Conservation (phyloP, 192 early-diverging fungal species). For the Entomortierella lignicola region DNA sequence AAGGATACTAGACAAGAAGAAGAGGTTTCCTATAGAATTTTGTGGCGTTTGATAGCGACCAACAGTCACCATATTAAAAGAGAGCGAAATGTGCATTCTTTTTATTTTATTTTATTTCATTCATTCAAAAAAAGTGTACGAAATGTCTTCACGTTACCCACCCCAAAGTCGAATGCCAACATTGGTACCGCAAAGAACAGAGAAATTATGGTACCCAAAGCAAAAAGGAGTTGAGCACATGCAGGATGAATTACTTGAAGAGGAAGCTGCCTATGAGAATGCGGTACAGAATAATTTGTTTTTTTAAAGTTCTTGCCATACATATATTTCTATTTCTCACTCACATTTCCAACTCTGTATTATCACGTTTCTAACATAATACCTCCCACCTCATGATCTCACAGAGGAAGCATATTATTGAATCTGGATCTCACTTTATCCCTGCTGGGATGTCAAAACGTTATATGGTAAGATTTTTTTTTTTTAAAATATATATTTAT, state of each 20-base stretch:
- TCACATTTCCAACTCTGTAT: background rate
- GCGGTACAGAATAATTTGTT: slow-evolving; percentile 1
- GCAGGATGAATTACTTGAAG: slow-evolving; percentile 21
- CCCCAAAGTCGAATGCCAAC: slow-evolving; percentile 47
- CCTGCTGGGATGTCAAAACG: slow-evolving; percentile 25
- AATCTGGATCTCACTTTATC: slow-evolving; percentile 25
- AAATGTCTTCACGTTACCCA: slow-evolving; percentile 34
- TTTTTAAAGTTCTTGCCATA: background rate
- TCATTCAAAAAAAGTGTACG: background rate
- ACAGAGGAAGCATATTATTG: slow-evolving; percentile 6
- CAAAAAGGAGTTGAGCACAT: slow-evolving; percentile 22
- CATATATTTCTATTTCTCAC: background rate
- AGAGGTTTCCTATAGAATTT: too few species aligned
- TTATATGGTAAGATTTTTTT: slow-evolving; percentile 20
- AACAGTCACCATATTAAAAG: too few species aligned
- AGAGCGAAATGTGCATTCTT: background rate
- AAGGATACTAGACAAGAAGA: too few species aligned
- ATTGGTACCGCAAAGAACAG: slow-evolving; percentile 29
- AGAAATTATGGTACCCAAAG: slow-evolving; percentile 34
- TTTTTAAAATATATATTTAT: too few species aligned
- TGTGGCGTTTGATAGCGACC: too few species aligned
- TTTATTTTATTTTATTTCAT: background rate
- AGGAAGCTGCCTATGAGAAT: slow-evolving; percentile 13
- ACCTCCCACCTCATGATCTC: background rate
- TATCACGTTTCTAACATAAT: background rate